These are phyloP conservation scores for Penicillium turbatum DNA, from an alignment of 495 filamentous ascomycete species.

Conservation along the genomic window DNA sequence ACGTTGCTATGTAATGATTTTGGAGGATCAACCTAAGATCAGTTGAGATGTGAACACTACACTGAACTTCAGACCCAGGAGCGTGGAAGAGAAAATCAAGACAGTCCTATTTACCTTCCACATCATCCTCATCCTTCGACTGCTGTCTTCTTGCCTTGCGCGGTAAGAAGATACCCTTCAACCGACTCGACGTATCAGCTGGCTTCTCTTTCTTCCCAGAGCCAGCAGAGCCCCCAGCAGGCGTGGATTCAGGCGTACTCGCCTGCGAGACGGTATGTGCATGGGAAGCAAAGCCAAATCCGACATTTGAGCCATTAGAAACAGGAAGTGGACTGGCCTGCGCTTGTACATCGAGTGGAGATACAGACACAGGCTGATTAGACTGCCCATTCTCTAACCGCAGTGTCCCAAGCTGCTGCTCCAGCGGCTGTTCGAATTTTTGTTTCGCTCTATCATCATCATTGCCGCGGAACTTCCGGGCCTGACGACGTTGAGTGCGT, in stretches of 20 bases:
- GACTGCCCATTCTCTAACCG: constrained; percentile 15
- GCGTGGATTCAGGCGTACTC: constrained; percentile 6
- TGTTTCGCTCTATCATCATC: constrained; percentile 8
- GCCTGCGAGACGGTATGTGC: constrained; percentile 10
- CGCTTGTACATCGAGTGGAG: background rate
- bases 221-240: constrained; percentile 5
- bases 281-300: background rate
- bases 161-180: constrained; percentile 24
- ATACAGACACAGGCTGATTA: background rate
- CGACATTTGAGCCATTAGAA: background rate
- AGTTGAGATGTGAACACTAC: no score
- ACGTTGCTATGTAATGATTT: no score
- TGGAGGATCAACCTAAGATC: no score
- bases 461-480: background rate
- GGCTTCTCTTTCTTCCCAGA: constrained; percentile 19
- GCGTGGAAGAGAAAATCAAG: background rate
- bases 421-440: constrained; percentile 1
- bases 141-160: constrained; percentile 23
- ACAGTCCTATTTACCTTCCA: constrained; percentile 4
- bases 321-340: background rate
- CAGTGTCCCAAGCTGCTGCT: constrained; percentile 19
- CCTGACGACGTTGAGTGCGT: constrained; percentile 18
- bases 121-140: constrained; percentile 10
- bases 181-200: constrained; percentile 10
- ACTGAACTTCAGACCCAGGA: background rate